A percentile compares a stretch with the other conserved stretches of the same genome.
Evolutionary conservation across 106 monocot genomes (phyloP).

Genomic region (Posidonia australis): DNA sequence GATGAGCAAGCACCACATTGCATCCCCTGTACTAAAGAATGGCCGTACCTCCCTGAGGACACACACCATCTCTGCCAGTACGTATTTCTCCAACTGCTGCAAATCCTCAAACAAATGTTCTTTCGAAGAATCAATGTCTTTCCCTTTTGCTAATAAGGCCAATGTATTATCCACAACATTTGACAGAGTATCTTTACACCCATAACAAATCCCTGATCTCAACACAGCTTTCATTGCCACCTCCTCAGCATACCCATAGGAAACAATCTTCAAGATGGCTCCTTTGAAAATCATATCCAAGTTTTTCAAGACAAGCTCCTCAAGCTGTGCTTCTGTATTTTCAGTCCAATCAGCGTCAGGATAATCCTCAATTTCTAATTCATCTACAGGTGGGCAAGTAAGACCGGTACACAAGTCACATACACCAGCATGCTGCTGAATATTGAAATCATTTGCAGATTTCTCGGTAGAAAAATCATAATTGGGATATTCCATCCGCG

Average conservation of each 20-base stretch:
- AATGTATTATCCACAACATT: constrained; percentile 70
- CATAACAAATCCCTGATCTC: constrained; percentile 36
- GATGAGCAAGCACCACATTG: constrained; percentile 82
- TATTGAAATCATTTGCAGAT: constrained; percentile 12
- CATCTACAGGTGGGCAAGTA: constrained; percentile 9
- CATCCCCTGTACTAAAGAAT: constrained; percentile 63
- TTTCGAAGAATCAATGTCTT: constrained; percentile 30
- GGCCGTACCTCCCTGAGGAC: constrained; percentile 55
- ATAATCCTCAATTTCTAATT: constrained; percentile 31
- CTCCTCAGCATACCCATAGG: constrained; percentile 61
- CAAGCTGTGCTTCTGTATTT: constrained; percentile 46
- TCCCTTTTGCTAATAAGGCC: constrained; percentile 34
- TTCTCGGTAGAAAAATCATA: constrained; percentile 36
- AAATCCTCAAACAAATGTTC: constrained; percentile 49
- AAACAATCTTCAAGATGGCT: constrained; percentile 43
- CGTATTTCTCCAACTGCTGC: constrained; percentile 41
- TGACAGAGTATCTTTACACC: constrained; percentile 42
- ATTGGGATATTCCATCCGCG: constrained; percentile 19
- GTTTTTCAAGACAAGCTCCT: constrained; percentile 53
- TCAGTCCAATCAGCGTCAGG: constrained; percentile 61
- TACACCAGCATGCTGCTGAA: constrained; percentile 26
- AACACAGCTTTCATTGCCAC: constrained; percentile 49
- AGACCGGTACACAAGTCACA: constrained; percentile 37
- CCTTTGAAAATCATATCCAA: constrained; percentile 47
- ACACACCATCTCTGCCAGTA: constrained; percentile 64